Conservation (phyloP, 2,329 filamentous ascomycete species). For the Eutypella sp. region DNA sequence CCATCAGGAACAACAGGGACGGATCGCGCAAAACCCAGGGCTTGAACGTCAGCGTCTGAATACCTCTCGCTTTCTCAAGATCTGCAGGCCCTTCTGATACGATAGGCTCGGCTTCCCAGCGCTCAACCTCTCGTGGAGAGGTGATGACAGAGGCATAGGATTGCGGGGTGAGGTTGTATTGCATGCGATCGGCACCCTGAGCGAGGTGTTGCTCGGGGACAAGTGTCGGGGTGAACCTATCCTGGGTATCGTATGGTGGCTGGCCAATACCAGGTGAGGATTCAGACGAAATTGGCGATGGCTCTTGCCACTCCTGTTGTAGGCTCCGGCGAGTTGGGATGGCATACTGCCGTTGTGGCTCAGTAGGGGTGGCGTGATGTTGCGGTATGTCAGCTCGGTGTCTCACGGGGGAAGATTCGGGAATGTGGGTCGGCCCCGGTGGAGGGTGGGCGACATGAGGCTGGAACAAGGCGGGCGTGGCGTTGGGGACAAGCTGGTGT, state of each 20-base stretch:
- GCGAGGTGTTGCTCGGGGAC: neutral
- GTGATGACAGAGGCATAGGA: constrained; percentile 5
- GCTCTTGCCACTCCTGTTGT: neutral
- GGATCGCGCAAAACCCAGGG: constrained; percentile 65
- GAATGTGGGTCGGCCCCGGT: neutral
- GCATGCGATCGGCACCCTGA: constrained; percentile 6
- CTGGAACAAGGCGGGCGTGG: constrained; percentile 12
- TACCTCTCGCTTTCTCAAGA: constrained; percentile 30
- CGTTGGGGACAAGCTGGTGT: constrained; percentile 17
- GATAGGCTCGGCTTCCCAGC: constrained; percentile 20
- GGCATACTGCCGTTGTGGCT: neutral
- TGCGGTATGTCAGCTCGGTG: neutral
- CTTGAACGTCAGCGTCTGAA: constrained; percentile 60
- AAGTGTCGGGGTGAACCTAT: neutral
- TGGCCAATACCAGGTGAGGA: neutral
- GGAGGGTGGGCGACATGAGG: constrained; percentile 5
- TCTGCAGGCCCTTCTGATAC: constrained; percentile 20
- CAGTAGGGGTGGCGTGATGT: neutral
- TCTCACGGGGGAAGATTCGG: neutral
- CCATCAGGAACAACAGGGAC: constrained; percentile 56
- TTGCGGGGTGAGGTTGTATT: constrained; percentile 3
- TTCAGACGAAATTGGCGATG: neutral
- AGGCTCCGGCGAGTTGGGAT: neutral
- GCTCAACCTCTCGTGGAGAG: constrained; percentile 23
- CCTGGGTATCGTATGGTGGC: neutral